These are phyloP conservation scores for Anethum foeniculum DNA, from an alignment of 140 eudicot genomes.

Conservation along the genomic window DNA sequence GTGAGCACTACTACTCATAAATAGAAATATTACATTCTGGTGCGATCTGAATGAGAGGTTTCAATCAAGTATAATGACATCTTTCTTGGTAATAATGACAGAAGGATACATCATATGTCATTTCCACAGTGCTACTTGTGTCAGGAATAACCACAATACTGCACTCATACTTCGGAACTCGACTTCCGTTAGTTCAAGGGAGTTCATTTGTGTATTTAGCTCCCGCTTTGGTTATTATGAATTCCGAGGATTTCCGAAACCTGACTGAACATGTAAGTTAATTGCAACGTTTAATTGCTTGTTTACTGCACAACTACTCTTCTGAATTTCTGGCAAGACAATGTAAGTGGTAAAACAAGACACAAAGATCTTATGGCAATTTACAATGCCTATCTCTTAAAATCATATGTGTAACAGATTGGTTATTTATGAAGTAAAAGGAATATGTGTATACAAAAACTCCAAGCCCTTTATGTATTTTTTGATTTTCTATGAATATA, in stretches of 20 bases:
- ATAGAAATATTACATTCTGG: neutral
- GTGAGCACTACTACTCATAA: conserved; percentile 36
- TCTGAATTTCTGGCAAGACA: neutral
- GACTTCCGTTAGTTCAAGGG: conserved; percentile 97
- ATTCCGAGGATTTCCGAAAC: conserved; percentile 75
- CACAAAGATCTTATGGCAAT: neutral
- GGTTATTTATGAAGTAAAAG: neutral
- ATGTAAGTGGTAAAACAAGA: neutral
- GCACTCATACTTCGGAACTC: conserved; percentile 81
- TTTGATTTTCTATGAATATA: neutral
- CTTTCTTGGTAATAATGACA: conserved; percentile 23
- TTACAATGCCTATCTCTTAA: neutral
- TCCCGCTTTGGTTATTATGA: conserved; percentile 79
- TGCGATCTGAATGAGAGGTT: conserved; percentile 2
- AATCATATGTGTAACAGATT: neutral
- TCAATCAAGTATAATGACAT: neutral
- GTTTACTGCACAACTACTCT: neutral
- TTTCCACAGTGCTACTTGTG: conserved; percentile 77
- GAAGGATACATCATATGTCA: conserved; percentile 85
- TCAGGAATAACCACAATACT: conserved; percentile 81
- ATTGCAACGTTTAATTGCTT: neutral
- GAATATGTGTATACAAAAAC: neutral
- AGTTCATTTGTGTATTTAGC: conserved; percentile 92
- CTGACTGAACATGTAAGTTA: conserved; percentile 77
- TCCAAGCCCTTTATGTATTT: neutral